A percentile compares a stretch with the other conserved stretches of the same genome.
These are phyloP conservation scores for Ogataea chonburiensis DNA, from an alignment of 805 yeast species.

Conservation along the genomic window DNA sequence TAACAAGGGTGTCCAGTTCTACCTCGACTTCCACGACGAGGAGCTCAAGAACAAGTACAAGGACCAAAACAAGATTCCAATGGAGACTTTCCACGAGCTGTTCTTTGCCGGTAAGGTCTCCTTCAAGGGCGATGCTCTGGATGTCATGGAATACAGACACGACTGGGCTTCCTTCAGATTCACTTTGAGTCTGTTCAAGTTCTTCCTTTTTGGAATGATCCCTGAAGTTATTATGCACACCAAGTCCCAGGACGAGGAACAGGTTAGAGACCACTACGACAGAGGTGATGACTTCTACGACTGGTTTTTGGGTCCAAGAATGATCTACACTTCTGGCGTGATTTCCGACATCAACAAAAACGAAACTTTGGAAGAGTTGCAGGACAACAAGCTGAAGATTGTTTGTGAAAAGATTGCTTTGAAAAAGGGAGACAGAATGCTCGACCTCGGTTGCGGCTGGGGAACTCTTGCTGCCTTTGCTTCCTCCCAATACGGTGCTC, in stretches of 20 bases:
- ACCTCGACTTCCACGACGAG: constrained; percentile 77
- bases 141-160: constrained; percentile 80
- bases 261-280: constrained; percentile 92
- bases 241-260: constrained; percentile 93
- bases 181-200: constrained; percentile 73
- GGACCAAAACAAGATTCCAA: constrained; percentile 78
- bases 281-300: constrained; percentile 94
- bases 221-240: constrained; percentile 93
- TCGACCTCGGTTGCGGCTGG: constrained; percentile 96
- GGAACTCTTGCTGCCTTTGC: constrained; percentile 88
- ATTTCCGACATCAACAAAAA: constrained; percentile 66
- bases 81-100: constrained; percentile 88
- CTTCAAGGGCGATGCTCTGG: constrained; percentile 85
- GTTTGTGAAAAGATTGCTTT: constrained; percentile 86
- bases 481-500: constrained; percentile 77
- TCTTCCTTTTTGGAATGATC: constrained; percentile 80
- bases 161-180: constrained; percentile 87
- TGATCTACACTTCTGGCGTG: constrained; percentile 89
- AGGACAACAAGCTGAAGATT: constrained; percentile 84
- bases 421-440: constrained; percentile 66
- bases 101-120: constrained; percentile 81
- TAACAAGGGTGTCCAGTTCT: constrained; percentile 71
- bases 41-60: constrained; percentile 65
- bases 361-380: constrained; percentile 76
- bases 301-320: constrained; percentile 92